These are phyloP conservation scores for Trichosporon sp. DNA, from an alignment of 1,284 basidiomycete species.

Conservation along the genomic window DNA sequence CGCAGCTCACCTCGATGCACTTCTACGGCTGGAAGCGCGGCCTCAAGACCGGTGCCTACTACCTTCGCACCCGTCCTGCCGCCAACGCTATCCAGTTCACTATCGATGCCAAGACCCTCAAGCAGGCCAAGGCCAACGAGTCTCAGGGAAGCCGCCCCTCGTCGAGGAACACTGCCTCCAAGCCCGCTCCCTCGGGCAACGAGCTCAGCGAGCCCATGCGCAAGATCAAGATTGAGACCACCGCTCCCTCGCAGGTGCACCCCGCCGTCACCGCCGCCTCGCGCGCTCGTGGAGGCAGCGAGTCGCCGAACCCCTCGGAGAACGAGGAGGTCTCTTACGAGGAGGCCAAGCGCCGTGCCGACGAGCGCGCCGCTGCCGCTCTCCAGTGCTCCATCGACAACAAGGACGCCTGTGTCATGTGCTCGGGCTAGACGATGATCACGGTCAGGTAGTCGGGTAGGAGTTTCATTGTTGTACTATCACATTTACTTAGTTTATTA, in stretches of 20 bases:
- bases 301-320: constrained; percentile 46
- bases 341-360: constrained; percentile 57
- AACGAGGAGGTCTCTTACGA: constrained; percentile 58
- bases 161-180: constrained; percentile 10
- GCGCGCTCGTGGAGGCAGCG: constrained; percentile 31
- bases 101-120: constrained; percentile 78
- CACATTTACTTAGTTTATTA: neutral
- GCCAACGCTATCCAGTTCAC: constrained; percentile 98
- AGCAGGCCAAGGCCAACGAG: constrained; percentile 50
- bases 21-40: constrained; percentile 99
- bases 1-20: constrained; percentile 98
- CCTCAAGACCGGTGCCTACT: constrained; percentile 95
- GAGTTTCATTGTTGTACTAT: constrained; percentile 16
- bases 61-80: constrained; percentile 90
- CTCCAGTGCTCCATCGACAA: constrained; percentile 58
- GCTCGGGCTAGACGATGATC: constrained; percentile 48
- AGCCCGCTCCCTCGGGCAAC: constrained; percentile 27
- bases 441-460: constrained; percentile 17
- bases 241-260: constrained; percentile 38
- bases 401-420: constrained; percentile 58
- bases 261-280: constrained; percentile 36
- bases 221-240: constrained; percentile 50
- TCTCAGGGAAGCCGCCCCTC: constrained; percentile 6
- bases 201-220: constrained; percentile 46
- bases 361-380: constrained; percentile 57